Base-by-base conservation (phyloP, 306 rosid genomes). In the Glycyrrhiza uralensis region DNA sequence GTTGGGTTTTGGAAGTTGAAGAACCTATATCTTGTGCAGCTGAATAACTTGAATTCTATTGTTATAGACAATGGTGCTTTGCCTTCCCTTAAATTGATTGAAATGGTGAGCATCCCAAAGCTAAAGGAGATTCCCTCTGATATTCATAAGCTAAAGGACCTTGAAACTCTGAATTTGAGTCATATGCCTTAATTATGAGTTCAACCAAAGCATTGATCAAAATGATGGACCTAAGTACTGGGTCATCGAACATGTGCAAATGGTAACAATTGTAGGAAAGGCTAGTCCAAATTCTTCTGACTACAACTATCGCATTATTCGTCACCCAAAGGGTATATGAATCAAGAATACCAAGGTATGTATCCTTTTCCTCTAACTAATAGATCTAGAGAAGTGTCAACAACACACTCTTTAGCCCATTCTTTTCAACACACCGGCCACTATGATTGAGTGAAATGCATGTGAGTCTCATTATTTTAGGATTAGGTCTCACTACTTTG, bases 191-290 rank as follows among this genome's bases (percentile, higher is more conserved):
- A n/a, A n/a, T n/a, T n/a, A 11, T 29, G 74, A 68, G 30, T 32
- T 50, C 61, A 33, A 3, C 22, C 62, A 50, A 68, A 68, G 74
- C 36, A 50, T 68, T 49, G 62, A 50, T 49, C 50, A 49, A 32
- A 20, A 68, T 12, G 2, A 3, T 12, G 74, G 62, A 32, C 6
- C 20, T 10, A 66, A 14, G 57, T 24, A 33, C 12, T 50, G 62
- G 62, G 44, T 33, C 23, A 68, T 33, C 30, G 5, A 50, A 7
- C 74, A 68, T 13, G 62, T 68, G 5, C 51, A 6, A 1, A 13
- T 38, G 10, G 69, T 38, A 11, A 20, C 20, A 2, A n/a, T 62
- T 8, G 24, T 3, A 38, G 19, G 7, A 12, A 38, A n/a, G 19
- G 35, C 39, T 22, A 35, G 69, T 20, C 12, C 15, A 33, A 33